Evolutionary conservation across 768 basidiomycete species (phyloP), one percentile per base, ranked within the genome.

Genomic region (Lactifluus rugatus): DNA sequence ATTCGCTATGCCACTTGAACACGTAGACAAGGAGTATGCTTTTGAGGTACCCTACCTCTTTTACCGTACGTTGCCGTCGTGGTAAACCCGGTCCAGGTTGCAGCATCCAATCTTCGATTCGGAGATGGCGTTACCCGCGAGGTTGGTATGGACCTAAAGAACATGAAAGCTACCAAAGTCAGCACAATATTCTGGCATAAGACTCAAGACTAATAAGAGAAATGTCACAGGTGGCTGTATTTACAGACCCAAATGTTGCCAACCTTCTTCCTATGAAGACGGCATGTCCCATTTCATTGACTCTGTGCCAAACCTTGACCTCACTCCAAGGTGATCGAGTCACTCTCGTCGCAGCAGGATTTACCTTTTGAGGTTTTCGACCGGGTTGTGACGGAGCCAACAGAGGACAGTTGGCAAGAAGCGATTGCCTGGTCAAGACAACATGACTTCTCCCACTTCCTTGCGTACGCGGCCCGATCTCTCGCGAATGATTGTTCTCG

Each of bases 141-240:
- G 70, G 87, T 94, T 28, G 93, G 92, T 34, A 91, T 93, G 87
- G 93, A 93, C 70, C 78, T 94, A 65, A 88, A 87, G 78, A 94
- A 94, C 73, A 87, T 91, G 88, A 87, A 85, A 56, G 91, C 93
- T 7, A 80, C 82, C 65, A 92, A 90, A 79, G 90, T 87, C 63
- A n/a, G 68, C 48, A 13, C 28, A 62, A 10, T 28, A 37, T 60
- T 3, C 6, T n/a, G n/a, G 21, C 16, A 46, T 42, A 32, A 9
- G 48, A 25, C 17, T 49, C 44, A 23, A 19, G 8, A 13, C 25
- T 52, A 11, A 48, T 25, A n/a, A 41, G 26, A 48, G 14, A 14
- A 16, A 11, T n/a, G 3, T n/a, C 26, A 4, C 67, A 96, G 85
- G 89, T 98, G 62, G 95, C 81, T 17, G 89, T 98, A 21, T 95